phyloP scores from a whole-genome alignment of 164 flowering plant species.

The Vitis rotundifolia region DNA sequence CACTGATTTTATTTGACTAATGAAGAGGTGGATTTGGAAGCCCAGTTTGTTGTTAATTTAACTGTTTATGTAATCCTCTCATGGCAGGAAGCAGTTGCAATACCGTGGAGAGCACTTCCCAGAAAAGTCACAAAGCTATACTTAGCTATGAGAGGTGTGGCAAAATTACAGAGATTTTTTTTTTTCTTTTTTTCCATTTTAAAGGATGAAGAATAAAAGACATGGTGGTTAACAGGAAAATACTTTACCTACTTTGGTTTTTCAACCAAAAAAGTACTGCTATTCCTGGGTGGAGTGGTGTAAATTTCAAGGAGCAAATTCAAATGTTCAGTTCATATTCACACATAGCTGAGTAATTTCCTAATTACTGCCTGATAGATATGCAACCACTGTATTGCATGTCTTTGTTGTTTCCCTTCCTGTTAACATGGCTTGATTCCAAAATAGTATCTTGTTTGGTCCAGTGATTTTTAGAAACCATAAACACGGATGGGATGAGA shows the following conservation, averaged over 20 bases:
- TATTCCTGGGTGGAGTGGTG: no score
- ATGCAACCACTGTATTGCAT: not conserved
- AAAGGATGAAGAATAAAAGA: not conserved
- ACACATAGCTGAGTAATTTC: not conserved
- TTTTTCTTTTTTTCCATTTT: not conserved
- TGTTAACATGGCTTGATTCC: not conserved
- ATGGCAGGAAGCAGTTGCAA: constrained; percentile 77
- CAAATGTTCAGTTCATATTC: no score
- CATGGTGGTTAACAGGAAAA: not conserved
- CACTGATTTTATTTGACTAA: not conserved
- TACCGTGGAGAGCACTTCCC: constrained; percentile 81
- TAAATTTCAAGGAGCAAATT: no score
- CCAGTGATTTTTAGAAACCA: not conserved
- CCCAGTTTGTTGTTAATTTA: not conserved
- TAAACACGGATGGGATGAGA: no score
- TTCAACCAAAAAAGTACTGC: no score
- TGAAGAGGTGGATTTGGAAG: not conserved
- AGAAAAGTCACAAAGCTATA: constrained; percentile 70
- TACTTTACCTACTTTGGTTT: not conserved
- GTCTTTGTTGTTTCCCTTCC: not conserved
- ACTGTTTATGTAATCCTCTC: not conserved
- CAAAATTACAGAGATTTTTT: not conserved
- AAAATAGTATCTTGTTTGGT: not conserved
- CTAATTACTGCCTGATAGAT: not conserved
- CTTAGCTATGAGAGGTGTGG: constrained; percentile 87